A percentile compares a stretch with the other conserved stretches of the same genome.
phyloP scores from a whole-genome alignment of 495 filamentous ascomycete genomes.

The Venustampulla echinocandica region DNA sequence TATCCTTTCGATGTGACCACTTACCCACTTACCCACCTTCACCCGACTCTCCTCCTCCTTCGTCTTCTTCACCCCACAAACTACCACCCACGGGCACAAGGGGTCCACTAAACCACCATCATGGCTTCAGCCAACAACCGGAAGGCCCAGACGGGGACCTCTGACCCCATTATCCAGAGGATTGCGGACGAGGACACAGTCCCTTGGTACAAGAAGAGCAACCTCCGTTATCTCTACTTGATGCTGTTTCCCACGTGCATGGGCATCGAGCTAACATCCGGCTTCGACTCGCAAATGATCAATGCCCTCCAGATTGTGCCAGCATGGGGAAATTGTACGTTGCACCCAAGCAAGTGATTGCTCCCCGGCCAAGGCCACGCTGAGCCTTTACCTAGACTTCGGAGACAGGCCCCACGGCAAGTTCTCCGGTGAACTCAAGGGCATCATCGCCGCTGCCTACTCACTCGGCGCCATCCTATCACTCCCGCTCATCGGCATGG shows the following conservation, averaged over 20 bases:
- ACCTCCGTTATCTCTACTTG: constrained; percentile 14
- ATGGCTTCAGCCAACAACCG: too few relatives aligned
- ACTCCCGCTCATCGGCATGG: constrained; percentile 38
- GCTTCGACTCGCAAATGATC: constrained; percentile 1
- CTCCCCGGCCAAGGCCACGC: not conserved
- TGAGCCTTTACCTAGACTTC: constrained; percentile 6
- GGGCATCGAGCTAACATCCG: constrained; percentile 13
- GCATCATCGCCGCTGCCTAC: constrained; percentile 28
- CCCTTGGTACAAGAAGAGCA: constrained; percentile 17
- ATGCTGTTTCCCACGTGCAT: constrained; percentile 9
- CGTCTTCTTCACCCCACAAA: too few relatives aligned
- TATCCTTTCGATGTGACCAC: too few relatives aligned
- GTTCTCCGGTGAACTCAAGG: not conserved
- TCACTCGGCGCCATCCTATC: constrained; percentile 38
- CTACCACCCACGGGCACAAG: too few relatives aligned
- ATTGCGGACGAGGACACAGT: constrained; percentile 37
- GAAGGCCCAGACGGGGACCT: not conserved
- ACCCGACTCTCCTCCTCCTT: too few relatives aligned
- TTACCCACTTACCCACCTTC: too few relatives aligned
- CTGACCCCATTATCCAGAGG: constrained; percentile 40
- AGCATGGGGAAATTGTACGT: constrained; percentile 1
- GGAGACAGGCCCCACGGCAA: constrained; percentile 1
- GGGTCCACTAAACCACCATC: too few relatives aligned
- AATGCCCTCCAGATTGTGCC: constrained; percentile 3
- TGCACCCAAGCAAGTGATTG: not conserved